These are phyloP conservation scores for Verticillium longisporum DNA, from an alignment of 2,329 filamentous ascomycete species.

Conservation along the genomic window DNA sequence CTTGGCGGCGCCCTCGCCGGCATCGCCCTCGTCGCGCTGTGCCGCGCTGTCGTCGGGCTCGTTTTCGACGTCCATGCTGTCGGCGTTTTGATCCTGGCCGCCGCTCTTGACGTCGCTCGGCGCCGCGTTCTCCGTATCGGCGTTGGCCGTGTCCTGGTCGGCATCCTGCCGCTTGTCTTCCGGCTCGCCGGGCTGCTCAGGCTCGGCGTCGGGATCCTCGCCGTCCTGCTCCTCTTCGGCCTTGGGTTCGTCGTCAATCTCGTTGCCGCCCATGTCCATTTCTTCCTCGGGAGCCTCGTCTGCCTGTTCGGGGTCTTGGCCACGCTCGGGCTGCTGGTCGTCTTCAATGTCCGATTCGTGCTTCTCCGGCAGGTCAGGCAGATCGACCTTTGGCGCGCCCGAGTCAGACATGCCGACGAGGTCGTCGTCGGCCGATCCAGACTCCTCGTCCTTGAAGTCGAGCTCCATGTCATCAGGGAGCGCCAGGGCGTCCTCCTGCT, in stretches of 20 bases:
- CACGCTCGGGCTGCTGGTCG: conserved; percentile 21
- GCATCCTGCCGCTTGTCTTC: conserved; percentile 15
- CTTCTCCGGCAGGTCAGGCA: conserved; percentile 21
- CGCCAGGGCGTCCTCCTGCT: conserved; percentile 76
- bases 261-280: conserved; percentile 24
- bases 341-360: conserved; percentile 29
- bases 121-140: conserved; percentile 54
- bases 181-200: conserved; percentile 23
- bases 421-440: conserved; percentile 45
- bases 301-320: conserved; percentile 19
- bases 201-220: conserved; percentile 31
- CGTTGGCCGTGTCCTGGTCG: conserved; percentile 37
- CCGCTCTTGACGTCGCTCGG: conserved; percentile 58
- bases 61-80: conserved; percentile 56
- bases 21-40: conserved; percentile 59
- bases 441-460: conserved; percentile 64
- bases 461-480: conserved; percentile 86
- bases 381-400: conserved; percentile 35
- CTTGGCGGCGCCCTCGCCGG: conserved; percentile 58
- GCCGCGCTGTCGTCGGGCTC: conserved; percentile 53
- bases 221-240: conserved; percentile 46
- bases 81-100: conserved; percentile 59
- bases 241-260: conserved; percentile 38
- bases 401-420: conserved; percentile 47
- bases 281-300: conserved; percentile 22